Evolutionary conservation across 2,329 filamentous ascomycete genomes (phyloP), one percentile per base, ranked within the genome.

Genomic region (Orbilia ellipsospora): DNA sequence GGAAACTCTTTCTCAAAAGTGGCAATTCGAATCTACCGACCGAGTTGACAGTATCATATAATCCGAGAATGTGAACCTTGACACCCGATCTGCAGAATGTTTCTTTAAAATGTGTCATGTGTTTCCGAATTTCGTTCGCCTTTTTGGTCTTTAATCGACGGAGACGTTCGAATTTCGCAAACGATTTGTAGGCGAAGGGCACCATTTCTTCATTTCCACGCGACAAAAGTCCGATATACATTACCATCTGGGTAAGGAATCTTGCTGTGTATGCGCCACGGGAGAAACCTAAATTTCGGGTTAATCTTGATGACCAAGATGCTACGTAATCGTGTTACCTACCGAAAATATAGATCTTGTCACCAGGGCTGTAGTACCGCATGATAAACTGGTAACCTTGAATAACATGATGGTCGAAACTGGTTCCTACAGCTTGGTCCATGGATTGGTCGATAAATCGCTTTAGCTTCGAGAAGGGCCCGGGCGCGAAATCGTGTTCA

Each of bases 141-240:
- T 45, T 62, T 18, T 77, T 70, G 15, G 73, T 77, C 63, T 72
- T 70, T 18, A 77, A 31, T 1, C 67, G 65, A 10, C 62, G 56
- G 8, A 77, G 60, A 44, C 73, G 73, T 42, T 92, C 89, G 90
- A 90, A 93, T 80, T 90, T 88, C 6, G 89, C 87, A 79, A 93
- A 93, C 0, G 90, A 90, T 81, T 91, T 93, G 92, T 92, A 95
- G 0, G 91, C 92, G 80, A 96, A 96, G 2, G 87, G 85, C 61
- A 92, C 89, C 89, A 95, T 90, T 78, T 95, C 92, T 80, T 96
- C 91, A 79, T 96, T 96, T 10, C 92, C 92, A 61, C 91, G 90
- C 12, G 90, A 90, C 13, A 96, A 85, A 0, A 96, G 85, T 0
- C 93, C 92, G 65, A 95, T 89, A 78, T 92, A 90, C 79, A 95